A percentile compares a stretch with the other conserved stretches of the same genome.
Conservation (phyloP, 257 asterid species). For the Paraleonurus japonicus region DNA sequence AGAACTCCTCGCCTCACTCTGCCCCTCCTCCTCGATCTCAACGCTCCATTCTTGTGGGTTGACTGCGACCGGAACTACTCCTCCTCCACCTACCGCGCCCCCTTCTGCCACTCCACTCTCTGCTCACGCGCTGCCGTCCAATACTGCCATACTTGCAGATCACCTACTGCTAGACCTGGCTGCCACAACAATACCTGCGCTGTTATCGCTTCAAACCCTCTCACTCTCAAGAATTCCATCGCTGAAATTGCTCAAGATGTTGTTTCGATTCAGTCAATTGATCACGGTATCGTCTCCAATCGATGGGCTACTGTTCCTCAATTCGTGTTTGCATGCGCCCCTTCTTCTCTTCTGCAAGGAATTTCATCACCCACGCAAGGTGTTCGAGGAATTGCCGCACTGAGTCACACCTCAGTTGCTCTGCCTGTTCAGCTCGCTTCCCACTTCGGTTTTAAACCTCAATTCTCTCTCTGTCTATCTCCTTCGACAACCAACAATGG, state of each 20-base stretch:
- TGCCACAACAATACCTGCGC: slow-evolving; percentile 63
- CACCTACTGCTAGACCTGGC: slow-evolving; percentile 30
- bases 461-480: slow-evolving; percentile 43
- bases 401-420: slow-evolving; percentile 37
- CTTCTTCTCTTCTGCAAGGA: slow-evolving; percentile 40
- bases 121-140: slow-evolving; percentile 39
- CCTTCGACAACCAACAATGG: slow-evolving; percentile 32
- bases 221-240: slow-evolving; percentile 27
- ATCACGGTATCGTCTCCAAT: slow-evolving; percentile 3
- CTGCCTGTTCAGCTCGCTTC: slow-evolving; percentile 53
- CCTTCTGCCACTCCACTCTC: slow-evolving; percentile 47
- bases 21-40: slow-evolving; percentile 45
- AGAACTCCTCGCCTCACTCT: slow-evolving; percentile 34
- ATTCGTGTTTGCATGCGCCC: slow-evolving; percentile 49
- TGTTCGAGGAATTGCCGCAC: slow-evolving; percentile 50
- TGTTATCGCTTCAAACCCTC: slow-evolving; percentile 40
- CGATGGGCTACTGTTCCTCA: slow-evolving; percentile 20
- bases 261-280: slow-evolving; percentile 33
- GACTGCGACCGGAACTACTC: slow-evolving; percentile 38
- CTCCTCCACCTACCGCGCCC: slow-evolving; percentile 48
- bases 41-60: slow-evolving; percentile 41
- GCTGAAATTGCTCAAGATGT: slow-evolving; percentile 47
- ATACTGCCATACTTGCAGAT: slow-evolving; percentile 40
- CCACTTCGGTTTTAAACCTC: slow-evolving; percentile 42
- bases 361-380: slow-evolving; percentile 31